These are phyloP conservation scores for Herpetospermum pedunculosum DNA, from an alignment of 306 rosid species.

Conservation along the genomic window DNA sequence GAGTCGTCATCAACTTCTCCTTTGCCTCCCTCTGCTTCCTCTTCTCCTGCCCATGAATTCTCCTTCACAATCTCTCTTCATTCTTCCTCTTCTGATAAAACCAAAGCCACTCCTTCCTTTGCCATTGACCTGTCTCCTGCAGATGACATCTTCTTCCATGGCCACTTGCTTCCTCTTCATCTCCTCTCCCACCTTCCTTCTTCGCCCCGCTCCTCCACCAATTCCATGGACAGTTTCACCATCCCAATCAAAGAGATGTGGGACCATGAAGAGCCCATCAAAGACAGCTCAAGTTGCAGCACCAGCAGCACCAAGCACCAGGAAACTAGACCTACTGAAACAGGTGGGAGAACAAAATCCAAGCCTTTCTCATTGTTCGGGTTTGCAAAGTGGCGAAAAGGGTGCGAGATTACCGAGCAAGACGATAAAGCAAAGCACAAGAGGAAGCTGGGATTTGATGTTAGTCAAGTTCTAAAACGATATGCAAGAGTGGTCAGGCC, in stretches of 20 bases:
- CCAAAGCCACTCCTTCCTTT: conserved; percentile 33
- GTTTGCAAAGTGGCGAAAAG: conserved; percentile 38
- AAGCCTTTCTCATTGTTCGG: conserved; percentile 57
- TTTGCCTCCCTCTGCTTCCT: conserved; percentile 45
- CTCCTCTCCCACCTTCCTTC: conserved; percentile 74
- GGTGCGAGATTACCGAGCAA: conserved; percentile 23
- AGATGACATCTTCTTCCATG: conserved; percentile 97
- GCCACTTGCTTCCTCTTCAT: conserved; percentile 88
- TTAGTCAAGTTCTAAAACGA: conserved; percentile 36
- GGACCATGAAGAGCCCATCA: conserved; percentile 12
- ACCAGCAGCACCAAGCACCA: not conserved
- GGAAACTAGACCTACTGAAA: conserved; percentile 4
- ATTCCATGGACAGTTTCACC: conserved; percentile 54
- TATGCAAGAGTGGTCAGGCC: conserved; percentile 42
- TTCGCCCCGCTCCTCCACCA: conserved; percentile 74
- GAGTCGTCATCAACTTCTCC: conserved; percentile 9
- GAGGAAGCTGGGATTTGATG: conserved; percentile 35
- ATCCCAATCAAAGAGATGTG: conserved; percentile 38
- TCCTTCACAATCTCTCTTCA: conserved; percentile 87
- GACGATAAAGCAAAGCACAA: conserved; percentile 30
- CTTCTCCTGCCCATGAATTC: conserved; percentile 89
- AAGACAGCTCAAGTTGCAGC: conserved; percentile 7
- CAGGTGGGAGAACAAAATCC: conserved; percentile 38
- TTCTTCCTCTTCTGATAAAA: conserved; percentile 23
- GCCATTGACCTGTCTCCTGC: conserved; percentile 90